Percentiles rank a stretch among this genome's conserved stretches.
phyloP scores from a whole-genome alignment of 2,329 filamentous ascomycete genomes.

The Rhynchosporium agropyri region DNA sequence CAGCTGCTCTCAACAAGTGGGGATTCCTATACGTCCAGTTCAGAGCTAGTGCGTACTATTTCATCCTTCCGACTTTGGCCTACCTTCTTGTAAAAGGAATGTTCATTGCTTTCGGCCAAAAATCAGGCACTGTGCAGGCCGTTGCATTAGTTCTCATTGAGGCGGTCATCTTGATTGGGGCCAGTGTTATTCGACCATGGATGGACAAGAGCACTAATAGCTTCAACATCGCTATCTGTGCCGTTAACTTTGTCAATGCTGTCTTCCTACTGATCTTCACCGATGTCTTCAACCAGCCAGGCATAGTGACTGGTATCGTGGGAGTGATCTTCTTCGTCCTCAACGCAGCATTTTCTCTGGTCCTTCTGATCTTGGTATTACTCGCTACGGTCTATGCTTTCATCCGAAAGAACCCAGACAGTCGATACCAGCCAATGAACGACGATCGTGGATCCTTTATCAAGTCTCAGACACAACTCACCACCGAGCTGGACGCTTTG shows the following conservation, averaged over 20 bases:
- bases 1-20: constrained; percentile 95
- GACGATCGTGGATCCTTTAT: constrained; percentile 97
- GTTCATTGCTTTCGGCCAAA: constrained; percentile 83
- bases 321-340: constrained; percentile 87
- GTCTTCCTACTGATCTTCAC: constrained; percentile 91
- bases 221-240: constrained; percentile 92
- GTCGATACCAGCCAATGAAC: constrained; percentile 93
- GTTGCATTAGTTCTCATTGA: constrained; percentile 84
- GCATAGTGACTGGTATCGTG: constrained; percentile 82
- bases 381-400: constrained; percentile 78
- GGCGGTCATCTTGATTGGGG: constrained; percentile 72
- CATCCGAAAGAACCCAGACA: constrained; percentile 91
- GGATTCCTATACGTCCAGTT: constrained; percentile 97
- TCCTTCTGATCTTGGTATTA: constrained; percentile 81
- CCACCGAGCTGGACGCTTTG: constrained; percentile 86
- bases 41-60: constrained; percentile 94
- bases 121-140: constrained; percentile 71
- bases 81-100: constrained; percentile 88
- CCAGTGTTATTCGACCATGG: constrained; percentile 84
- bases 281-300: constrained; percentile 80
- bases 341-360: constrained; percentile 81
- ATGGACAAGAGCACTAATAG: constrained; percentile 99
- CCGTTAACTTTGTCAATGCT: constrained; percentile 86
- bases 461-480: constrained; percentile 88
- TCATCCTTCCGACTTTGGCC: constrained; percentile 76